phyloP scores from a whole-genome alignment of 1,139 yeast genomes.

The Debaryomyces sp. region DNA sequence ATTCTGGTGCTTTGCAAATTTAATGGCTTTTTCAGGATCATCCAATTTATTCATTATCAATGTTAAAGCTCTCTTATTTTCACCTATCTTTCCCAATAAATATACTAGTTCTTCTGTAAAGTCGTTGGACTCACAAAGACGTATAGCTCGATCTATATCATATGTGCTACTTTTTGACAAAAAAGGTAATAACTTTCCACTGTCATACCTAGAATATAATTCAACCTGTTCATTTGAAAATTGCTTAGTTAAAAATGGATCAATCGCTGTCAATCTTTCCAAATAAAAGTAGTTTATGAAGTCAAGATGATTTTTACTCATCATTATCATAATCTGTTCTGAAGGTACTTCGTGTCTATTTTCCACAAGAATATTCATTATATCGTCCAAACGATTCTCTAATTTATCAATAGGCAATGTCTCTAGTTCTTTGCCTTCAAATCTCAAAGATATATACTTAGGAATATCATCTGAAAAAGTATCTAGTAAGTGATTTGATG shows the following conservation, averaged over 20 bases:
- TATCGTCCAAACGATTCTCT: conserved; percentile 39
- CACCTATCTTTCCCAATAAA: conserved; percentile 82
- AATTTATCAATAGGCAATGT: conserved; percentile 48
- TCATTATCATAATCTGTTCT: conserved; percentile 45
- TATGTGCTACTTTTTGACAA: conserved; percentile 52
- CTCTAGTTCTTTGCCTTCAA: conserved; percentile 31
- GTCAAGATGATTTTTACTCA: conserved; percentile 48
- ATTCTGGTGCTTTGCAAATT: conserved; percentile 72
- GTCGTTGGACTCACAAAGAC: conserved; percentile 56
- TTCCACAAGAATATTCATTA: conserved; percentile 60
- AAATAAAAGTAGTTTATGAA: conserved; percentile 63
- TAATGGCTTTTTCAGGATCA: conserved; percentile 81
- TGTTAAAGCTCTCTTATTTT: conserved; percentile 70
- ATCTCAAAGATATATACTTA: conserved; percentile 50
- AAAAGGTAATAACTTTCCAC: conserved; percentile 56
- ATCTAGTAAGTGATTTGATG: conserved; percentile 61
- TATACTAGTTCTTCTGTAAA: conserved; percentile 74
- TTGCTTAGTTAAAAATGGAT: conserved; percentile 53
- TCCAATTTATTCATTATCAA: conserved; percentile 75
- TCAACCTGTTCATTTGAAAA: conserved; percentile 69
- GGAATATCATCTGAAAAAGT: conserved; percentile 55
- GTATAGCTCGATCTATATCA: conserved; percentile 68
- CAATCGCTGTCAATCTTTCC: conserved; percentile 55
- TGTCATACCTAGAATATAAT: conserved; percentile 64
- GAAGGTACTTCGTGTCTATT: conserved; percentile 69